A percentile compares a stretch with the other conserved stretches of the same genome.
Conservation (phyloP, 2,329 filamentous ascomycete species). For the Botrytis medusae region DNA sequence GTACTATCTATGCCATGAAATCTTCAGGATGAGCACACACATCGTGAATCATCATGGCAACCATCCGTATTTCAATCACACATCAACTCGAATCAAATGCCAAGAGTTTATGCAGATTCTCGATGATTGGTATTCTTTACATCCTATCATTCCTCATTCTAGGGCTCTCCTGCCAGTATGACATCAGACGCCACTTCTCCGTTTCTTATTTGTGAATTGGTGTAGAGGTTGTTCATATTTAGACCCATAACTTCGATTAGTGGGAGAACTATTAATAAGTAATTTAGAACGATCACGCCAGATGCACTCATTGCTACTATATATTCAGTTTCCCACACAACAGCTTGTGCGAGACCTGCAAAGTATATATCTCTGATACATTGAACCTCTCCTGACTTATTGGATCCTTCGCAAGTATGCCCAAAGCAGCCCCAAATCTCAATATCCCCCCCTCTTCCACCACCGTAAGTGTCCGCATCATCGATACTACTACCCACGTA, state of each 20-base stretch:
- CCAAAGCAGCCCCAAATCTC: slow-evolving; percentile 28
- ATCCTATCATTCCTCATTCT: not conserved
- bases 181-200: not conserved
- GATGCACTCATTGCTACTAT: not conserved
- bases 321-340: not conserved
- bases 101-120: not conserved
- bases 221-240: not conserved
- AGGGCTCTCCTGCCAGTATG: not conserved
- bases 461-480: slow-evolving; percentile 40
- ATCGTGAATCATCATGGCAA: not conserved
- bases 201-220: not conserved
- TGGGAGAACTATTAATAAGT: not conserved
- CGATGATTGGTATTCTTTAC: not conserved
- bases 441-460: slow-evolving; percentile 37
- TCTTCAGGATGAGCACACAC: not conserved
- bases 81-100: not conserved
- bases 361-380: not conserved
- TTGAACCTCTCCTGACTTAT: not conserved
- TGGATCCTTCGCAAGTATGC: not conserved
- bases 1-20: not conserved
- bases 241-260: not conserved
- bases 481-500: slow-evolving; percentile 39
- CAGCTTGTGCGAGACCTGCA: not conserved
- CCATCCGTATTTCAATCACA: not conserved
- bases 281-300: not conserved